Conservation (phyloP, 768 basidiomycete genomes). For the Peribolospora baueri region DNA sequence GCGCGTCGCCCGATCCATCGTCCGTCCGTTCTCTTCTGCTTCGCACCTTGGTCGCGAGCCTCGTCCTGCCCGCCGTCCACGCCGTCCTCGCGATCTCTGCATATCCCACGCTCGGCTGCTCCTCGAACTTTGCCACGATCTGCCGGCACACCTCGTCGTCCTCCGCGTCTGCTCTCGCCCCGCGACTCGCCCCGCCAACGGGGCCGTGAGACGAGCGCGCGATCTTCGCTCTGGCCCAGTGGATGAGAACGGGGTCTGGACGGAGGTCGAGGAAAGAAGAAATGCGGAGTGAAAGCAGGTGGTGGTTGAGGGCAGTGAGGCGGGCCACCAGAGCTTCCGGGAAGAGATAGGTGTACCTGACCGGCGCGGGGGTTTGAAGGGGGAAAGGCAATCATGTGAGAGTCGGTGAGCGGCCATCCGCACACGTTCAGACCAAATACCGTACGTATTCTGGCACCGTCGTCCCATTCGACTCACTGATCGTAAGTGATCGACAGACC, state of each 20-base stretch:
- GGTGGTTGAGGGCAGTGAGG: slow-evolving; percentile 62
- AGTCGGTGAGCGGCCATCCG: not conserved
- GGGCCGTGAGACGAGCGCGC: slow-evolving; percentile 33
- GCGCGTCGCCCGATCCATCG: too few species aligned
- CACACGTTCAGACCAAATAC: not conserved
- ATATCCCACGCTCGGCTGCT: slow-evolving; percentile 64
- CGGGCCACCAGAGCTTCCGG: slow-evolving; percentile 58
- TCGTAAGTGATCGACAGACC: slow-evolving; percentile 79
- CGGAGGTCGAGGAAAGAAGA: slow-evolving; percentile 60
- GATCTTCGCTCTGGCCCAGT: slow-evolving; percentile 92
- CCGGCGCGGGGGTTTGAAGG: not conserved
- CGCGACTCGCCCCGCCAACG: slow-evolving; percentile 29
- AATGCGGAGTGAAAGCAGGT: slow-evolving; percentile 75
- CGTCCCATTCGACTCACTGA: slow-evolving; percentile 33
- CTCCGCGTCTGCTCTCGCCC: slow-evolving; percentile 29
- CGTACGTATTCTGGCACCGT: not conserved
- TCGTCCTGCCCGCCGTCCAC: slow-evolving; percentile 62
- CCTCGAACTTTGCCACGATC: slow-evolving; percentile 77
- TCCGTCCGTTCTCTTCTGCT: not conserved
- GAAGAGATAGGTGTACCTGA: slow-evolving; percentile 56
- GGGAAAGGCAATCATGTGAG: slow-evolving; percentile 3
- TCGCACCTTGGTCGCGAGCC: slow-evolving; percentile 61
- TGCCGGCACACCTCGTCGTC: slow-evolving; percentile 57
- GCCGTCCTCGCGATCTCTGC: slow-evolving; percentile 84
- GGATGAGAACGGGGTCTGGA: slow-evolving; percentile 65